phyloP scores from a whole-genome alignment of 1,139 yeast species.

The Debaryomyces udenii region DNA sequence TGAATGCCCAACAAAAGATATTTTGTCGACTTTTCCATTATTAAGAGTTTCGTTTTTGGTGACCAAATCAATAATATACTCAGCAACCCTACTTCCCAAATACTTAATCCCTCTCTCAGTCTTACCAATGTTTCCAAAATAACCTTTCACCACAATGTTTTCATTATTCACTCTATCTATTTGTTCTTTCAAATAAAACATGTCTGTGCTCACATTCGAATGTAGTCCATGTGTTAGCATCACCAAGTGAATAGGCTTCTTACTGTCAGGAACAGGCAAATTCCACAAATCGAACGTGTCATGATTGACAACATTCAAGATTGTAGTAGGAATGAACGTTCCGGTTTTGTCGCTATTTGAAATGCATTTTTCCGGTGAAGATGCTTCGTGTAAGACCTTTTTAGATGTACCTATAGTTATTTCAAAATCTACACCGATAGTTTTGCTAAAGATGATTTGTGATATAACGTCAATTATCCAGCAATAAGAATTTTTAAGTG shows the following conservation, averaged over 20 bases:
- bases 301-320: conserved; percentile 46
- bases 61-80: conserved; percentile 66
- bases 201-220: conserved; percentile 85
- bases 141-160: conserved; percentile 79
- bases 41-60: conserved; percentile 36
- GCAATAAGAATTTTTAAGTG: conserved; percentile 45
- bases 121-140: conserved; percentile 78
- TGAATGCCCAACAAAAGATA: conserved; percentile 91
- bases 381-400: conserved; percentile 43
- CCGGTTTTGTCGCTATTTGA: conserved; percentile 36
- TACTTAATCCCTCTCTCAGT: conserved; percentile 91
- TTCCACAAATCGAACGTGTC: conserved; percentile 81
- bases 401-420: conserved; percentile 58
- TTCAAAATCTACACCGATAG: conserved; percentile 73
- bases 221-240: conserved; percentile 89
- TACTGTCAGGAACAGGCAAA: conserved; percentile 47
- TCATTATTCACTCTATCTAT: conserved; percentile 59
- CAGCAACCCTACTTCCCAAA: conserved; percentile 81
- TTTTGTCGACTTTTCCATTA: conserved; percentile 49
- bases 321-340: conserved; percentile 24
- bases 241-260: conserved; percentile 68
- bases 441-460: conserved; percentile 76
- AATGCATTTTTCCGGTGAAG: conserved; percentile 30
- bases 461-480: conserved; percentile 90
- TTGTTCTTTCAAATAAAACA: conserved; percentile 82